These are phyloP conservation scores for Fusarium papillatum DNA, from an alignment of 2,329 filamentous ascomycete genomes.

Conservation along the genomic window DNA sequence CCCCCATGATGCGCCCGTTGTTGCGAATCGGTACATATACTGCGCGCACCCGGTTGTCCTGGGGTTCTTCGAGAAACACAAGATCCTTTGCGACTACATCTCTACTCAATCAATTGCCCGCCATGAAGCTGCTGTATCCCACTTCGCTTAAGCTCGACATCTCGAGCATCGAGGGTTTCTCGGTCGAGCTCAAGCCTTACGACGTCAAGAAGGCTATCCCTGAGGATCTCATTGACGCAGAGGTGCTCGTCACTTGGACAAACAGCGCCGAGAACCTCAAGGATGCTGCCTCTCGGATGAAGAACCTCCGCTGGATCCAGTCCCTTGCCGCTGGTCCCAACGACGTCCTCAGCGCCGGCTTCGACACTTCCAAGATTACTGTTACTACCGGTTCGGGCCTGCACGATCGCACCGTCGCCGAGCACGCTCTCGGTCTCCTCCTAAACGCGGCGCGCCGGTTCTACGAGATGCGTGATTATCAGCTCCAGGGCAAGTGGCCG, in stretches of 20 bases:
- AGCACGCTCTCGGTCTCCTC: constrained; percentile 72
- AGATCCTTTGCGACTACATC: background rate
- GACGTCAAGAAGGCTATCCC: constrained; percentile 69
- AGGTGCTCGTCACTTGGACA: constrained; percentile 72
- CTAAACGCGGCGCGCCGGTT: constrained; percentile 69
- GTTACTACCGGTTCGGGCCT: constrained; percentile 74
- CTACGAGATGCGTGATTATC: constrained; percentile 74
- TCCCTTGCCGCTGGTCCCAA: constrained; percentile 76
- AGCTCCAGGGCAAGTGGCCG: constrained; percentile 70
- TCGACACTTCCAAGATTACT: constrained; percentile 62
- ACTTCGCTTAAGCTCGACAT: constrained; percentile 72
- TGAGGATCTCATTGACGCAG: constrained; percentile 69
- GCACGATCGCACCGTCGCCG: constrained; percentile 75
- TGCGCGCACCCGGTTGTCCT: constrained; percentile 4
- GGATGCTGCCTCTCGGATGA: constrained; percentile 68
- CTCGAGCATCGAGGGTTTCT: constrained; percentile 69
- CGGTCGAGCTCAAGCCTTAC: constrained; percentile 69
- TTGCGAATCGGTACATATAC: constrained; percentile 36
- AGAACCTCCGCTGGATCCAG: constrained; percentile 74
- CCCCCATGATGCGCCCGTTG: constrained; percentile 30
- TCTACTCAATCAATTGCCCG: background rate
- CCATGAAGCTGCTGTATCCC: constrained; percentile 77
- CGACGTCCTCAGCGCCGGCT: constrained; percentile 73
- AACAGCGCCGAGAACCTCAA: constrained; percentile 71
- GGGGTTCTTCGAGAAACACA: background rate